Evolutionary conservation across 2,329 filamentous ascomycete species (phyloP).

Genomic region (Exophiala calicioides): DNA sequence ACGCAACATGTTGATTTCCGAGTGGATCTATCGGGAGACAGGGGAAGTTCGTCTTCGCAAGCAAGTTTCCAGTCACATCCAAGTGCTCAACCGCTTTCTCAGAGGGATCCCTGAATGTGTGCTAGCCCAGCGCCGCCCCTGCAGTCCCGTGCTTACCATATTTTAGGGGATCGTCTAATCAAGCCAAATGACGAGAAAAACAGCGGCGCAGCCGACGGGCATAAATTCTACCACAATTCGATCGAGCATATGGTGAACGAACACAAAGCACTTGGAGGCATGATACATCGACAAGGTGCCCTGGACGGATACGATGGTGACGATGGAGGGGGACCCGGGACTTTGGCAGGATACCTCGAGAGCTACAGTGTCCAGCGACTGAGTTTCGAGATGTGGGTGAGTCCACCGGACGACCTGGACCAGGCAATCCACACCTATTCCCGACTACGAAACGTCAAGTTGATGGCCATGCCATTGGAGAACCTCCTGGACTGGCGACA

Average conservation of each 20-base stretch:
- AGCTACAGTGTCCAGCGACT: conserved; percentile 34
- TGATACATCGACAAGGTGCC: not conserved
- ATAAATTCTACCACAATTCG: conserved; percentile 27
- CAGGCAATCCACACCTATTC: conserved; percentile 48
- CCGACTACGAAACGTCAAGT: conserved; percentile 42
- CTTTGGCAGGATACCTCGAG: not conserved
- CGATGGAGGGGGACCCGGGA: not conserved
- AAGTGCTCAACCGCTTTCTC: conserved; percentile 61
- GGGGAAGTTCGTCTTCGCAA: conserved; percentile 57
- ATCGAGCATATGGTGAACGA: conserved; percentile 27
- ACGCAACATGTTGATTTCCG: conserved; percentile 63
- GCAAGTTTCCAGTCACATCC: conserved; percentile 65
- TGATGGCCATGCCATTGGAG: conserved; percentile 42
- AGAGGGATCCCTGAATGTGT: conserved; percentile 55
- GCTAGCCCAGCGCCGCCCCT: conserved; percentile 26
- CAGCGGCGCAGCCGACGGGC: conserved; percentile 10
- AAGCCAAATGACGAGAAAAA: conserved; percentile 17
- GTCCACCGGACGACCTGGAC: conserved; percentile 40
- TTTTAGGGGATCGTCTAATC: conserved; percentile 23
- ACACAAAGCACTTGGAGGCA: conserved; percentile 10
- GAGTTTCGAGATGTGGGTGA: conserved; percentile 51
- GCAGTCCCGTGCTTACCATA: conserved; percentile 6
- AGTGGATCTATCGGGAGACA: conserved; percentile 58
- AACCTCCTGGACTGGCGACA: conserved; percentile 43
- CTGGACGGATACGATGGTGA: conserved; percentile 5